Conservation (phyloP, 129 eudicot species). For the Pittosporum tobira region DNA sequence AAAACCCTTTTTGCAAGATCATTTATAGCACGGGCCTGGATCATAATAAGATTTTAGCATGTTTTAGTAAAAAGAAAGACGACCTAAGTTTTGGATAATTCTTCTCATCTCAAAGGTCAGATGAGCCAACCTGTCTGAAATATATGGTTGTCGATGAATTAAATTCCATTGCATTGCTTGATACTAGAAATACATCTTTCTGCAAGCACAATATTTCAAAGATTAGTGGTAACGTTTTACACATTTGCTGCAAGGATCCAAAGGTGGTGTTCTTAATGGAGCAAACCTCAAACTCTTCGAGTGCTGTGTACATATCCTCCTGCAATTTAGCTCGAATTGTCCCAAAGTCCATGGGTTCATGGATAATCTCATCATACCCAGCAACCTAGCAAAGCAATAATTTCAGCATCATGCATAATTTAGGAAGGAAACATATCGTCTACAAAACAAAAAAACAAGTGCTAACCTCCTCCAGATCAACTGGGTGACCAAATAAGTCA, state of each 20-base stretch:
- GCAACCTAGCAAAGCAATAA: conserved; percentile 7
- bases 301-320: conserved; percentile 8
- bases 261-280: not conserved
- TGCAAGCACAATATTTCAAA: conserved; percentile 2
- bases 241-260: no score
- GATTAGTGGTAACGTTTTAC: not conserved
- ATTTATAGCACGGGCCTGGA: conserved; percentile 17
- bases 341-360: conserved; percentile 28
- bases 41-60: not conserved
- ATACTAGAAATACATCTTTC: conserved; percentile 15
- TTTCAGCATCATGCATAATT: not conserved
- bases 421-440: not conserved
- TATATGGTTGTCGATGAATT: conserved; percentile 15
- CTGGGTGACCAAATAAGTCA: conserved; percentile 19
- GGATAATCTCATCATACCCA: conserved; percentile 4
- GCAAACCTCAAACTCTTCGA: conserved; percentile 22
- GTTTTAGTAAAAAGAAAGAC: not conserved
- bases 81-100: no score
- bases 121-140: conserved; percentile 19
- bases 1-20: conserved; percentile 20
- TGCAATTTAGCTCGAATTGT: conserved; percentile 20
- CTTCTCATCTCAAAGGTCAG: not conserved
- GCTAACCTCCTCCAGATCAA: conserved; percentile 19
- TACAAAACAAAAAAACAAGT: not conserved
- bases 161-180: conserved; percentile 19